Evolutionary conservation across 768 basidiomycete species (phyloP).

Genomic region (Calocera viscosa): DNA sequence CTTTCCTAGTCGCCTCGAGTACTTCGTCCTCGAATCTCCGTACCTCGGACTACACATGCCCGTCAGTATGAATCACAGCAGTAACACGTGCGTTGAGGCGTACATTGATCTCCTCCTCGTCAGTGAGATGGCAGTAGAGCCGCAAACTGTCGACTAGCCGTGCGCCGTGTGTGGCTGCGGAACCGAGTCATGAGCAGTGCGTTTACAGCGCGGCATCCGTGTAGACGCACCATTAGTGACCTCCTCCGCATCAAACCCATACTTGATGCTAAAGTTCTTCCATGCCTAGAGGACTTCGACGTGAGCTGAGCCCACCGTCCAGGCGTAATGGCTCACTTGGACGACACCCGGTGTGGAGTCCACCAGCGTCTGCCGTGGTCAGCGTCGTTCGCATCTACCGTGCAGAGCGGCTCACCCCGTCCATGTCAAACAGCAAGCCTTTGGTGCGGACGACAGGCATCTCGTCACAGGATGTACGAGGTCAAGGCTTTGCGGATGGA

Average conservation of each 20-base stretch:
- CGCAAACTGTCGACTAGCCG: slow-evolving; percentile 62
- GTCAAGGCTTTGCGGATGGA: not conserved
- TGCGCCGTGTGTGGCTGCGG: slow-evolving; percentile 53
- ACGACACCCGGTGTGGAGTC: slow-evolving; percentile 79
- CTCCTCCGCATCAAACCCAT: slow-evolving; percentile 46
- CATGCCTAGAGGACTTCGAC: slow-evolving; percentile 36
- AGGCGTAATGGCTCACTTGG: slow-evolving; percentile 25
- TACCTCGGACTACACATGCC: slow-evolving; percentile 43
- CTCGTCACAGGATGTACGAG: not conserved
- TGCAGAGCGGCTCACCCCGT: slow-evolving; percentile 17
- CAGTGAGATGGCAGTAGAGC: slow-evolving; percentile 51
- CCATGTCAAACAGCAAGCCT: slow-evolving; percentile 25
- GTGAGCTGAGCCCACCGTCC: not conserved
- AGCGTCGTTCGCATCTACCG: slow-evolving; percentile 9
- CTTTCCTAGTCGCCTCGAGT: slow-evolving; percentile 42
- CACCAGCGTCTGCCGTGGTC: slow-evolving; percentile 45
- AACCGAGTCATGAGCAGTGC: not conserved
- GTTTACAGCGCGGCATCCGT: not conserved
- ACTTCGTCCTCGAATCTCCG: slow-evolving; percentile 70
- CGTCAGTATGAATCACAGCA: not conserved
- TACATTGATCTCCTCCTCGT: slow-evolving; percentile 47
- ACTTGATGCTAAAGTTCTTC: slow-evolving; percentile 54
- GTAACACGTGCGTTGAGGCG: slow-evolving; percentile 17
- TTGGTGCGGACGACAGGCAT: not conserved
- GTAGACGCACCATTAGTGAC: slow-evolving; percentile 13